Percentiles rank a stretch among this genome's conserved stretches.
These are phyloP conservation scores for Mayamaea pseudoterrestris DNA, from an alignment of 108 stramenopile species.

Conservation along the genomic window DNA sequence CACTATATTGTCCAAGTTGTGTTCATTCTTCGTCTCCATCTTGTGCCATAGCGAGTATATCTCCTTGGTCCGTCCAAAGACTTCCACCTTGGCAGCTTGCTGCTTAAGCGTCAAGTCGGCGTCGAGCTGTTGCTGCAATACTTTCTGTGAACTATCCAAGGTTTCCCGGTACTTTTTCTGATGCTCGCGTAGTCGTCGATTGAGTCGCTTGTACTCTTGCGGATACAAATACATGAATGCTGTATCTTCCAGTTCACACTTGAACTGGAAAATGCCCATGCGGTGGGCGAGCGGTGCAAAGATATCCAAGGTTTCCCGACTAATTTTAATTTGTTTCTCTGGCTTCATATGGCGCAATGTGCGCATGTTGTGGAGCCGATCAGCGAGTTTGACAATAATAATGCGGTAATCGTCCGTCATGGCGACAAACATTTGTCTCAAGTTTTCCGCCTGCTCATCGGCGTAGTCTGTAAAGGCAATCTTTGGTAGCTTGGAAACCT, in stretches of 20 bases:
- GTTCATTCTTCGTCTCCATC: conserved; percentile 78
- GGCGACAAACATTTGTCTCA: conserved; percentile 92
- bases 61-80: conserved; percentile 87
- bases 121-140: conserved; percentile 52
- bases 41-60: conserved; percentile 91
- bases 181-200: conserved; percentile 43
- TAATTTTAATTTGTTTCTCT: conserved; percentile 86
- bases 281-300: conserved; percentile 94
- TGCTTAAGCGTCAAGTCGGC: conserved; percentile 54
- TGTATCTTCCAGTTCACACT: conserved; percentile 91
- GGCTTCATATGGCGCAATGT: conserved; percentile 86
- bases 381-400: conserved; percentile 92
- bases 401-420: conserved; percentile 95
- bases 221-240: conserved; percentile 93
- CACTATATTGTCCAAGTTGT: conserved; percentile 74
- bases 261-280: conserved; percentile 96
- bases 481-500: conserved; percentile 88
- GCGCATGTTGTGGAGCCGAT: conserved; percentile 93
- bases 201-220: conserved; percentile 75
- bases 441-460: conserved; percentile 89
- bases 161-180: conserved; percentile 63
- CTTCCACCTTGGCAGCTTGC: conserved; percentile 55
- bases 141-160: conserved; percentile 61
- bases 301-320: conserved; percentile 87
- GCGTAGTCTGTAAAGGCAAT: conserved; percentile 66